phyloP scores from a whole-genome alignment of 1,284 basidiomycete species.

The Austroboletus novae-zelandiae region DNA sequence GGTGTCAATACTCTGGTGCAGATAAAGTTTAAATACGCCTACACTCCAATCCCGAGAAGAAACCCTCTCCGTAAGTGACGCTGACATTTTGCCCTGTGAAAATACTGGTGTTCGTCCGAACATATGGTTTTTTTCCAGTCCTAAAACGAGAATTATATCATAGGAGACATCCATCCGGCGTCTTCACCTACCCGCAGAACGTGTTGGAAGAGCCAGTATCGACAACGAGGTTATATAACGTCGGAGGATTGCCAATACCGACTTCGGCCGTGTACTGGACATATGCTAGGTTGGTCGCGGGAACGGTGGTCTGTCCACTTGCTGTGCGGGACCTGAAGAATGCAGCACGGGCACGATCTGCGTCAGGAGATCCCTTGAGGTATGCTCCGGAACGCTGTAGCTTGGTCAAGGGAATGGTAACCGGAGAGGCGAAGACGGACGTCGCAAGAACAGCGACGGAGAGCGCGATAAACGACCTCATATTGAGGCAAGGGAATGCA shows the following conservation, averaged over 20 bases:
- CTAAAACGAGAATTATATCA: slow-evolving; percentile 6
- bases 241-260: slow-evolving; percentile 26
- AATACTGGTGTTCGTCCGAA: slow-evolving; percentile 22
- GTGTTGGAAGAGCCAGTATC: slow-evolving; percentile 37
- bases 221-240: slow-evolving; percentile 22
- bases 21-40: not conserved
- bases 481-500: not conserved
- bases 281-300: slow-evolving; percentile 19
- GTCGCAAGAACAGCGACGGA: slow-evolving; percentile 12
- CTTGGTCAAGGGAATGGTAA: slow-evolving; percentile 15
- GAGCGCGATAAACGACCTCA: slow-evolving; percentile 15
- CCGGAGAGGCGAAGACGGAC: slow-evolving; percentile 10
- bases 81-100: slow-evolving; percentile 23
- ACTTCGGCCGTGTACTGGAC: slow-evolving; percentile 19
- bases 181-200: slow-evolving; percentile 27
- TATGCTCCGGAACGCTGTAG: slow-evolving; percentile 10
- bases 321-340: slow-evolving; percentile 6
- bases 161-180: not conserved
- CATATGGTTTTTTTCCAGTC: slow-evolving; percentile 12
- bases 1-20: not conserved
- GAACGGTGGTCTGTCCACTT: slow-evolving; percentile 10
- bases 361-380: slow-evolving; percentile 18
- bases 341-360: slow-evolving; percentile 22
- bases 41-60: slow-evolving; percentile 27
- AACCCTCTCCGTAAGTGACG: slow-evolving; percentile 23